Evolutionary conservation across 768 basidiomycete species (phyloP), one percentile per base, ranked within the genome.

Genomic region (Kwoniella dendrophila): DNA sequence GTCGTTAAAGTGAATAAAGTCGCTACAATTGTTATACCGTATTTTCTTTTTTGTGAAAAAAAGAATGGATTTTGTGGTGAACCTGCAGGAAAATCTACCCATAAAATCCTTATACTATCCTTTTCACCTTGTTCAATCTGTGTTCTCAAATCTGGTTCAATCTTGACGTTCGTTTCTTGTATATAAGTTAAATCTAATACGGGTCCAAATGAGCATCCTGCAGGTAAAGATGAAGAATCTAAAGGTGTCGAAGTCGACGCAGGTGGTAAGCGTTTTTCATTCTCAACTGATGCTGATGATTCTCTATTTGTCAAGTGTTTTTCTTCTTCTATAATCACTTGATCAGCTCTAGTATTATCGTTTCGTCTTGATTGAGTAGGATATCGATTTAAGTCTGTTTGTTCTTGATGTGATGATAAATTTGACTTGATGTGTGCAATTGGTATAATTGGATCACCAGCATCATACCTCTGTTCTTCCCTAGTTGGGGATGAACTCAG

Each of bases 21-120:
- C 0, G 71, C 75, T n/a, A 73, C 68, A 22, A 34, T 48, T n/a
- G 68, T 62, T 18, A 75, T 77, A 0, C 60, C 56, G 24, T 43
- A 59, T 61, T 77, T 77, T 32, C 70, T 33, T 0, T 49, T 10
- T 16, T 14, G 16, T 20, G 62, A 27, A 52, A 72, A 75, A 26
- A 56, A 49, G 48, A 73, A 70, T 4, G 75, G 75, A 38, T 77
- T 66, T 8, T 56, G 48, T 11, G 61, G 57, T 20, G 71, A 73
- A 4, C 38, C 26, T 40, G 59, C 41, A 2, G 71, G 60, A 48
- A 77, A 77, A 33, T 77, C 75, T 40, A 75, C 72, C 73, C 69
- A 73, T 50, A 73, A 70, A 8, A 62, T 59, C 18, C 54, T n/a
- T n/a, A n/a, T n/a, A n/a, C n/a, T n/a, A n/a, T n/a, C n/a, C n/a